Base-by-base conservation (phyloP, 495 filamentous ascomycete genomes). In the Tuber microsphaerosporum region DNA sequence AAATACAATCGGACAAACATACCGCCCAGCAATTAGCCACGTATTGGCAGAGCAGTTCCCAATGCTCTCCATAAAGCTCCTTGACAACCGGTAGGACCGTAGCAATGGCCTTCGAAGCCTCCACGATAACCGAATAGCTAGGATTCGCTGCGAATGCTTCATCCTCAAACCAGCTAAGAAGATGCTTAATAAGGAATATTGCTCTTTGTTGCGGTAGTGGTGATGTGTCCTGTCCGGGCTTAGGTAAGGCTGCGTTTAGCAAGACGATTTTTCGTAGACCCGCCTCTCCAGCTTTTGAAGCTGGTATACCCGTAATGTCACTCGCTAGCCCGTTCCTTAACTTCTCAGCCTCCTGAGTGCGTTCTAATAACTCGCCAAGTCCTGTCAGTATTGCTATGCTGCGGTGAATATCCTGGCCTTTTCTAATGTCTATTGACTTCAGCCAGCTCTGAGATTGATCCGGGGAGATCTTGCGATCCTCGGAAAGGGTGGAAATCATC, bases 11-110 rank as follows among this genome's bases (percentile, higher is more conserved):
- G 20, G 20, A 20, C 6, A 22, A 61, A 46, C 14, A 37, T 75
- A 77, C 74, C 71, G 68, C 71, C 75, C 72, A 75, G 41, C 79
- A 81, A 20, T 74, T 71, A 44, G 61, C 69, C 51, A 83, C 42
- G 42, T 85, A 85, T 43, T 83, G 84, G 88, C 90, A 91, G 19
- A 89, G 83, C 39, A 84, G 81, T 75, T 89, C 86, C 95, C 95
- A 99, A 81, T 95, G 92, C 2, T 89, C 87, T 2, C 94, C 95
- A 81, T 96, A 97, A 10, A 95, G 89, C 61, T 91, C 89, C 69
- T 87, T 86, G 45, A 97, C 89, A 44, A 86, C 86, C 70, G 92
- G 92, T 20, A 97, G 84, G 16, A 96, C 84, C n/a, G 84, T 82
- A 2, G 86, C 83, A 48, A 98, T 83, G 1, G 86, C 87, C 76